Percentiles rank a stretch among this genome's conserved stretches.
These are phyloP conservation scores for Coemansia sp. DNA, from an alignment of 192 early-diverging fungal genomes.

Conservation along the genomic window DNA sequence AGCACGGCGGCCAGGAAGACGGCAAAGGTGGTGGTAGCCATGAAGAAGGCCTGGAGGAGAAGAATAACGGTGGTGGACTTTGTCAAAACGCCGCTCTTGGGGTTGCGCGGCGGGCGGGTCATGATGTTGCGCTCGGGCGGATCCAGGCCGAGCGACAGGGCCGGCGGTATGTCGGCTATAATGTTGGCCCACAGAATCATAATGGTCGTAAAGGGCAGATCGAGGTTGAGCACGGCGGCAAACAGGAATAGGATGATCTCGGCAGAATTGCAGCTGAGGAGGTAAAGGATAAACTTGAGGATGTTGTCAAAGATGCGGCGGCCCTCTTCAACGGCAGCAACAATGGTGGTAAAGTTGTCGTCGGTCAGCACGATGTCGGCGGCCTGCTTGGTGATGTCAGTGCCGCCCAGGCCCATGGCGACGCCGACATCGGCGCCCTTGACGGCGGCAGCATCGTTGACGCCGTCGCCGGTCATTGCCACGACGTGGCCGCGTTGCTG, in stretches of 20 bases:
- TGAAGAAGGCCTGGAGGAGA: constrained; percentile 66
- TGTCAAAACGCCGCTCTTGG: constrained; percentile 69
- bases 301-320: constrained; percentile 97
- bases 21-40: constrained; percentile 61
- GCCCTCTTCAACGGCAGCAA: constrained; percentile 89
- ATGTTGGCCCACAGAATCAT: constrained; percentile 98
- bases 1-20: constrained; percentile 57
- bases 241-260: constrained; percentile 89
- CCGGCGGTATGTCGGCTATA: constrained; percentile 94
- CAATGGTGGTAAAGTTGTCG: constrained; percentile 95
- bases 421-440: constrained; percentile 94
- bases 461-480: constrained; percentile 96
- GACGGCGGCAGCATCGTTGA: constrained; percentile 93
- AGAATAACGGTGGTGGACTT: constrained; percentile 59
- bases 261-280: constrained; percentile 89
- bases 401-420: constrained; percentile 94
- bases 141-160: constrained; percentile 90
- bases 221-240: constrained; percentile 69
- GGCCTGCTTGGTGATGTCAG: constrained; percentile 97
- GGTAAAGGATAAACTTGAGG: constrained; percentile 93
- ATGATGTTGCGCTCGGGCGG: constrained; percentile 82
- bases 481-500: constrained; percentile 72
- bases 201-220: constrained; percentile 83
- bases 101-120: constrained; percentile 75
- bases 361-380: constrained; percentile 93